These are phyloP conservation scores for Dryas integrifolia DNA, from an alignment of 331 rosid species.

Conservation along the genomic window DNA sequence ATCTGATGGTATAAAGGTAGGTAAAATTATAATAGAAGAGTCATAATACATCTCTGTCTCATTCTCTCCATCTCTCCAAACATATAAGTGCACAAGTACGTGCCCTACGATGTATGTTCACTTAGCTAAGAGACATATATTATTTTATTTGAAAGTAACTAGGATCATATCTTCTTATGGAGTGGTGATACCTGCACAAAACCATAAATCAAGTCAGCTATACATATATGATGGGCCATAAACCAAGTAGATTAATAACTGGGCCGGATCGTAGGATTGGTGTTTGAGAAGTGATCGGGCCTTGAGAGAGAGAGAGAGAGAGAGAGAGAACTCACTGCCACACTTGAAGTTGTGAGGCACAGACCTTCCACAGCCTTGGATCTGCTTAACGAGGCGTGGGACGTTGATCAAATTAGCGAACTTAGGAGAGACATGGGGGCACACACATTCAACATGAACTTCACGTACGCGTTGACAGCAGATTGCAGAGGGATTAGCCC, in stretches of 20 bases:
- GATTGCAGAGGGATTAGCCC: neutral
- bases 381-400: neutral
- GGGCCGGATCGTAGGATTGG: too few species aligned
- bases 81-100: too few species aligned
- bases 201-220: neutral
- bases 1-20: too few species aligned
- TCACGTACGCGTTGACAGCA: conserved; percentile 17
- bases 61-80: too few species aligned
- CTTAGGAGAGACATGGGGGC: conserved; percentile 26
- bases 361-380: conserved; percentile 11
- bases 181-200: conserved; percentile 18
- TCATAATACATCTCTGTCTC: too few species aligned
- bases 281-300: neutral
- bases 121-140: too few species aligned
- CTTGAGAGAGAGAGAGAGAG: neutral
- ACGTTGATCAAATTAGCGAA: conserved; percentile 12
- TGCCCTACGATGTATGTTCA: too few species aligned
- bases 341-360: conserved; percentile 26
- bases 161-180: neutral
- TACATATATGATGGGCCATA: too few species aligned
- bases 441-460: conserved; percentile 15
- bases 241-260: too few species aligned
- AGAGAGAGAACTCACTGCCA: conserved; percentile 16
- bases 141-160: too few species aligned
- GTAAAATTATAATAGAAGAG: too few species aligned